Conservation (phyloP, 2,329 filamentous ascomycete genomes). For the Aspergillus sp. region DNA sequence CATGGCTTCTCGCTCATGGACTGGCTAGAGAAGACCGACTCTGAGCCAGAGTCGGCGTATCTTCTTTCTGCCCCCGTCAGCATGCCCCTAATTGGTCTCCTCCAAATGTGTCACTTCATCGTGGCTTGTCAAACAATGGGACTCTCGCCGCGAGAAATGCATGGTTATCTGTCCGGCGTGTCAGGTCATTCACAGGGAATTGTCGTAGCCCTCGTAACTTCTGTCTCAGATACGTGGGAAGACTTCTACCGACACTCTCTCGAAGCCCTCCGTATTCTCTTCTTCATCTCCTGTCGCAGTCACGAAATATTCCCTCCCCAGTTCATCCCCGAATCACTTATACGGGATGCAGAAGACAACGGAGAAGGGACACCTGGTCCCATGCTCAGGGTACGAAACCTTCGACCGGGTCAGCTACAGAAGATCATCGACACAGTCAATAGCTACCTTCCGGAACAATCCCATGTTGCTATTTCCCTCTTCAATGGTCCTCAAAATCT, state of each 20-base stretch:
- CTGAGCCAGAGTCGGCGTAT: slow-evolving; percentile 33
- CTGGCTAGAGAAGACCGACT: slow-evolving; percentile 29
- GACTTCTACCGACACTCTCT: slow-evolving; percentile 29
- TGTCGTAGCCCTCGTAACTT: slow-evolving; percentile 35
- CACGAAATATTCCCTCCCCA: slow-evolving; percentile 24
- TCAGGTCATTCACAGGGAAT: slow-evolving; percentile 42
- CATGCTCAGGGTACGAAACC: slow-evolving; percentile 33
- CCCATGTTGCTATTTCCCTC: slow-evolving; percentile 27
- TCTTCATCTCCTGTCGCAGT: slow-evolving; percentile 36
- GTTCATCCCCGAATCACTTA: slow-evolving; percentile 23
- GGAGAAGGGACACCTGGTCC: not conserved
- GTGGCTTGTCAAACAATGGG: not conserved
- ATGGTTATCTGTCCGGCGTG: not conserved
- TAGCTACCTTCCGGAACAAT: slow-evolving; percentile 24
- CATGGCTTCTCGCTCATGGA: slow-evolving; percentile 32
- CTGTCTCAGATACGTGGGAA: slow-evolving; percentile 33
- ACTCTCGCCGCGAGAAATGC: not conserved
- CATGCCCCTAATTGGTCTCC: slow-evolving; percentile 40
- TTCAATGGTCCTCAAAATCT: slow-evolving; percentile 35
- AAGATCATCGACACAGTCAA: slow-evolving; percentile 28
- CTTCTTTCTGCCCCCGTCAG: slow-evolving; percentile 39
- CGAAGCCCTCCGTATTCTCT: slow-evolving; percentile 34
- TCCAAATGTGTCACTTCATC: slow-evolving; percentile 24
- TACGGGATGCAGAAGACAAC: not conserved
- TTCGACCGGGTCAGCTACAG: slow-evolving; percentile 20